These are phyloP conservation scores for Heritiera fomes DNA, from an alignment of 345 rosid species.

Conservation along the genomic window DNA sequence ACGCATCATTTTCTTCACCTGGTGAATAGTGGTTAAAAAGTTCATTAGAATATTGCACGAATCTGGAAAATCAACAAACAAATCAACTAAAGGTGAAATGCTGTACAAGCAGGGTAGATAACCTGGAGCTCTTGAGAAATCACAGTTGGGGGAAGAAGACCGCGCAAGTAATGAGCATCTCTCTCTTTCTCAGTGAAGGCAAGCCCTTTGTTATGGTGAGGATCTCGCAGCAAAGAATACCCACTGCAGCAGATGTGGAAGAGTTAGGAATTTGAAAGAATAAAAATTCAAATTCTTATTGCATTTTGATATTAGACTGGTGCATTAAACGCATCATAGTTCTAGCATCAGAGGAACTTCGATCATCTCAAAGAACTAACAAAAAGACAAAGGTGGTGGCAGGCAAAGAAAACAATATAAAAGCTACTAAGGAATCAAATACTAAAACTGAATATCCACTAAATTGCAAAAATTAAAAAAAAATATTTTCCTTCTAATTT, in stretches of 20 bases:
- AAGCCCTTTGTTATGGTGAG: slow-evolving; percentile 96
- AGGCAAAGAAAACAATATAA: background rate
- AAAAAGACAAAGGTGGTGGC: background rate
- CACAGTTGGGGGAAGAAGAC: slow-evolving; percentile 90
- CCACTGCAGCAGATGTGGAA: slow-evolving; percentile 53
- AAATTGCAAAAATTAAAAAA: background rate
- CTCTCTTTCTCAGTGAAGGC: slow-evolving; percentile 85
- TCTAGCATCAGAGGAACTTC: background rate
- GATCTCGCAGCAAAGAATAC: slow-evolving; percentile 87
- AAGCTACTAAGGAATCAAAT: background rate
- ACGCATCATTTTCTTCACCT: slow-evolving; percentile 92
- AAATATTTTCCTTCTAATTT: background rate
- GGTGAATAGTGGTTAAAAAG: slow-evolving; percentile 13
- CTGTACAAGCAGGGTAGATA: background rate
- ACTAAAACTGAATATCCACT: background rate
- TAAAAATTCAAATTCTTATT: background rate
- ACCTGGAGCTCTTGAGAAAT: slow-evolving; percentile 95
- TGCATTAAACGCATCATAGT: background rate
- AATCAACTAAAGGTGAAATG: slow-evolving; percentile 3
- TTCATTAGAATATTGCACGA: slow-evolving; percentile 8
- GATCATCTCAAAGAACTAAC: background rate
- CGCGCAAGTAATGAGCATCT: slow-evolving; percentile 85
- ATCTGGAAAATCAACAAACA: background rate
- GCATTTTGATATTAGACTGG: background rate
- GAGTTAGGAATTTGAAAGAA: background rate